Conservation (phyloP, 2,329 filamentous ascomycete species). For the Monosporascus cannonballus region DNA sequence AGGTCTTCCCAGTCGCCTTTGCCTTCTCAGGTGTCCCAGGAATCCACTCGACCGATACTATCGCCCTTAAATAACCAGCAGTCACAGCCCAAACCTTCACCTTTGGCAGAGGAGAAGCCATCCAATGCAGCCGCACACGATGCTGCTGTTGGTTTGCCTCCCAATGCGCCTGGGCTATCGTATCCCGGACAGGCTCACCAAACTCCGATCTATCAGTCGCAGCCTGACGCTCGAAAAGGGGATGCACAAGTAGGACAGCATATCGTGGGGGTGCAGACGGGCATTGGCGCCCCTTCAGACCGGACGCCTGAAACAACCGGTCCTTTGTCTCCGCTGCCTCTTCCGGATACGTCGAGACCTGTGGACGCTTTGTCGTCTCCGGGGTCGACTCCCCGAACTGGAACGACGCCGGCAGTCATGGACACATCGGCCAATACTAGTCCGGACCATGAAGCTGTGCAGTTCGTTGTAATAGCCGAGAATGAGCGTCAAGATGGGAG, state of each 20-base stretch:
- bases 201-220: constrained; percentile 1
- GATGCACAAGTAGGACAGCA: constrained; percentile 1
- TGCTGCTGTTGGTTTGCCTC: constrained; percentile 1
- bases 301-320: constrained; percentile 12
- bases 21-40: constrained; percentile 1
- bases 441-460: constrained; percentile 60
- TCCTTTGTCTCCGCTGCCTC: constrained; percentile 28
- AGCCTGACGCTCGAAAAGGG: background rate
- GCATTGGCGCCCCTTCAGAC: constrained; percentile 7
- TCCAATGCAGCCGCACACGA: constrained; percentile 1
- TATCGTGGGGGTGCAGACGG: constrained; percentile 5
- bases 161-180: constrained; percentile 1
- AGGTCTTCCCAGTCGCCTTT: constrained; percentile 6
- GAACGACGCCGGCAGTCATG: constrained; percentile 63
- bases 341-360: constrained; percentile 29
- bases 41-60: constrained; percentile 3
- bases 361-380: constrained; percentile 47
- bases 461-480: constrained; percentile 44
- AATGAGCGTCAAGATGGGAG: constrained; percentile 27
- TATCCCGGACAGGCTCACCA: constrained; percentile 2
- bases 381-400: constrained; percentile 65
- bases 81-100: constrained; percentile 1
- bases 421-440: constrained; percentile 69
- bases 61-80: constrained; percentile 4
- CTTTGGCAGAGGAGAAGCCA: background rate